Conservation (phyloP, 2,329 filamentous ascomycete genomes). For the Fusarium luffae region DNA sequence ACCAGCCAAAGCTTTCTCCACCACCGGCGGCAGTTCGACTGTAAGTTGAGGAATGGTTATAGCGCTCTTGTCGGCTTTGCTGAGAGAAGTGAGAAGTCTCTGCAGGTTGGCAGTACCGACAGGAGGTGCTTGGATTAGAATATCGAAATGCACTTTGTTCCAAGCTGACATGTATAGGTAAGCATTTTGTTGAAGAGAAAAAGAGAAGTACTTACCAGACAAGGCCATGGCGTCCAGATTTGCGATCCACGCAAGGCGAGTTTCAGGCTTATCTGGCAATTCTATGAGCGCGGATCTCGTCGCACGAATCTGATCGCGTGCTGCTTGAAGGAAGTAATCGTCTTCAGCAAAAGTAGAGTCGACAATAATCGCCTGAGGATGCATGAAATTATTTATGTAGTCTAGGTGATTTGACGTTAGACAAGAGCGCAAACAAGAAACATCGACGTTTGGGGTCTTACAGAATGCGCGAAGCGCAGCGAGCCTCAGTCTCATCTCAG, state of each 20-base stretch:
- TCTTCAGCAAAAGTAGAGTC: conserved; percentile 77
- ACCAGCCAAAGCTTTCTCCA: conserved; percentile 72
- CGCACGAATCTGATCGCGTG: conserved; percentile 65
- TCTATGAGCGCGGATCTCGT: conserved; percentile 75
- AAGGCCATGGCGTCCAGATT: conserved; percentile 80
- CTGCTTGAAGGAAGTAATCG: conserved; percentile 70
- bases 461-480: conserved; percentile 73
- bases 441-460: conserved; percentile 47
- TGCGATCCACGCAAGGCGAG: conserved; percentile 79
- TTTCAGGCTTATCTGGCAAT: conserved; percentile 71
- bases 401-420: conserved; percentile 50
- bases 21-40: conserved; percentile 79
- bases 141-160: conserved; percentile 82
- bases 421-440: background rate
- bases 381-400: conserved; percentile 78
- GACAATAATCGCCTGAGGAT: conserved; percentile 79
- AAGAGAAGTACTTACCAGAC: conserved; percentile 59
- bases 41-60: conserved; percentile 78
- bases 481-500: conserved; percentile 74
- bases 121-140: conserved; percentile 81
- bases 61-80: conserved; percentile 78
- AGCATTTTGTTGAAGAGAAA: conserved; percentile 30
- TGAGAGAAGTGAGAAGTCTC: conserved; percentile 80
- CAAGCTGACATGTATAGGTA: conserved; percentile 65
- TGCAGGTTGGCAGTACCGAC: conserved; percentile 79